Percentiles rank a stretch among this genome's conserved stretches.
Evolutionary conservation across 306 rosid species (phyloP).

Genomic region (Inga laurina): DNA sequence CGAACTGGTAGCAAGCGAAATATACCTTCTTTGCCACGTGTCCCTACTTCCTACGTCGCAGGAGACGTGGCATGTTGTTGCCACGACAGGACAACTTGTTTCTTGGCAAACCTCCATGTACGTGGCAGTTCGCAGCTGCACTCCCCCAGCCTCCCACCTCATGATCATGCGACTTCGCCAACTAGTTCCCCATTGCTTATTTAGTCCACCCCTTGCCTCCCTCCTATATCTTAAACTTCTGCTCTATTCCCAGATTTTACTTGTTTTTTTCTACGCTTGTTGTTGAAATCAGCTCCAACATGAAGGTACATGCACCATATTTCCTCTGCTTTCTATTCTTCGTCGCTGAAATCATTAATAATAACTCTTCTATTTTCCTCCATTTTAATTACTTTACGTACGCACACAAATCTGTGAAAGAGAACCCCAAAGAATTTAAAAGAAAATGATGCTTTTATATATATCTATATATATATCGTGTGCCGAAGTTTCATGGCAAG

Average conservation of each 20-base stretch:
- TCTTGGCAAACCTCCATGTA: conserved; percentile 26
- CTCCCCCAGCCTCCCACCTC: conserved; percentile 20
- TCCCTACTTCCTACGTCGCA: background rate
- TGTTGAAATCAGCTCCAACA: conserved; percentile 32
- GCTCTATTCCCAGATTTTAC: background rate
- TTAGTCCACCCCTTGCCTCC: conserved; percentile 24
- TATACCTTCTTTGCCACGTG: conserved; percentile 42
- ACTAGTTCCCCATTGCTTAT: conserved; percentile 22
- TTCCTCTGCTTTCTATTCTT: background rate
- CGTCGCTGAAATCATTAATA: background rate
- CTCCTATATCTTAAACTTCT: conserved; percentile 24
- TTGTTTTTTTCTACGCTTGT: conserved; percentile 3
- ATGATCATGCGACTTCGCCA: background rate
- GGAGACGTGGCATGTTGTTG: conserved; percentile 36
- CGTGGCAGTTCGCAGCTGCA: conserved; percentile 51
- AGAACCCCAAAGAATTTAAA: background rate
- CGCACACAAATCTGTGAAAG: background rate
- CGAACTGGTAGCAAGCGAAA: conserved; percentile 23
- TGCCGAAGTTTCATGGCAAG: background rate
- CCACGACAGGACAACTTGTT: conserved; percentile 34
- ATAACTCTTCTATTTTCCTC: background rate
- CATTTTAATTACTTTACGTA: background rate
- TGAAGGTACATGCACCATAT: conserved; percentile 50
- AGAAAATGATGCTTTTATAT: background rate
- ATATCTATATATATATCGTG: background rate